Evolutionary conservation across 1,284 basidiomycete species (phyloP).

Genomic region (Moesziomyces parantarcticus): DNA sequence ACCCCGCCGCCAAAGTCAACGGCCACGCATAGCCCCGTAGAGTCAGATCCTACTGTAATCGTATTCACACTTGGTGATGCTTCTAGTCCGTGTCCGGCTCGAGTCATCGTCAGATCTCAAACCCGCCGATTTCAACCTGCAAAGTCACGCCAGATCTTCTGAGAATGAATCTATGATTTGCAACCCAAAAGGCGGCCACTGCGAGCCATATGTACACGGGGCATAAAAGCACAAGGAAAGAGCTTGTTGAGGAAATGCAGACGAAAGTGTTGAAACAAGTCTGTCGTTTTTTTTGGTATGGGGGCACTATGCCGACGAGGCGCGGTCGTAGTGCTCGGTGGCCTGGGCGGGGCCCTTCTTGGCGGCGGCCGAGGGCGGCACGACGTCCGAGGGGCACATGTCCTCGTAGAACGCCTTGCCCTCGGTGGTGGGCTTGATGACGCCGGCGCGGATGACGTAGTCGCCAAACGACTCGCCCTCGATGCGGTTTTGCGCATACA

Average conservation of each 20-base stretch:
- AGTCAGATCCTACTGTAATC: no score
- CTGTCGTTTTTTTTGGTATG: background rate
- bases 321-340: constrained; percentile 48
- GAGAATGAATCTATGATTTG: constrained; percentile 13
- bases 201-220: background rate
- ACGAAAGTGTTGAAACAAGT: constrained; percentile 11
- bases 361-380: constrained; percentile 36
- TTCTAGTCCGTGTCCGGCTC: no score
- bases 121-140: no score
- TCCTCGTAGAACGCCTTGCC: constrained; percentile 63
- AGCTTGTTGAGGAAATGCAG: background rate
- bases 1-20: constrained; percentile 14
- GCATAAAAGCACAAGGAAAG: background rate
- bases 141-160: no score
- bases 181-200: no score
- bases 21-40: no score
- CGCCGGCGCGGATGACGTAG: constrained; percentile 77
- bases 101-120: no score
- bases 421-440: constrained; percentile 62
- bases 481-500: constrained; percentile 85
- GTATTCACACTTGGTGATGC: no score
- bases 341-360: constrained; percentile 47
- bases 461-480: constrained; percentile 96
- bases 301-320: constrained; percentile 26
- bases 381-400: constrained; percentile 48